Evolutionary conservation across 2,329 filamentous ascomycete genomes (phyloP).

Genomic region (Herpotrichia juniperi): DNA sequence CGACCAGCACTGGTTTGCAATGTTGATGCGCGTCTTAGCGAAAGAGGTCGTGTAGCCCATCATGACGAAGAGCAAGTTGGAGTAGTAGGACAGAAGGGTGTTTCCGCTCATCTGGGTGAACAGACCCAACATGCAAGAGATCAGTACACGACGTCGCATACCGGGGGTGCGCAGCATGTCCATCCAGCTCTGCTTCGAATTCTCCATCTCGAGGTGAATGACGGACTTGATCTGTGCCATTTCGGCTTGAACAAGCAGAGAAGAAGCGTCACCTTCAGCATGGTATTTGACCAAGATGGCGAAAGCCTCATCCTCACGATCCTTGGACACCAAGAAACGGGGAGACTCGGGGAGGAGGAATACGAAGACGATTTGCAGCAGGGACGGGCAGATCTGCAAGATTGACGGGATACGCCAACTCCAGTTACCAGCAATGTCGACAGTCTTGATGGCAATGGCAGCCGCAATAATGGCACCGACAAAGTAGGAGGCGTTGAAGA

Average conservation of each 20-base stretch:
- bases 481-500: conserved; percentile 67
- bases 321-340: conserved; percentile 47
- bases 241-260: conserved; percentile 58
- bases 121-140: conserved; percentile 38
- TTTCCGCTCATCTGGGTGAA: conserved; percentile 51
- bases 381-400: conserved; percentile 57
- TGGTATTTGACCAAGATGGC: conserved; percentile 50
- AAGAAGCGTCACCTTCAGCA: conserved; percentile 48
- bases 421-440: conserved; percentile 49
- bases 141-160: conserved; percentile 44
- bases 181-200: conserved; percentile 59
- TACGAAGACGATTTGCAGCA: conserved; percentile 49
- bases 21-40: conserved; percentile 51
- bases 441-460: conserved; percentile 58
- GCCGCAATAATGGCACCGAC: conserved; percentile 54
- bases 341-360: conserved; percentile 49
- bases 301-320: conserved; percentile 51
- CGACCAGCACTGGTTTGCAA: conserved; percentile 49
- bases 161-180: conserved; percentile 58
- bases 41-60: conserved; percentile 46
- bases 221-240: conserved; percentile 66
- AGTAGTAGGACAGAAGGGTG: conserved; percentile 46
- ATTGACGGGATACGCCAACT: conserved; percentile 59
- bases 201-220: conserved; percentile 61
- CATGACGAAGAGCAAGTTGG: conserved; percentile 44